A percentile compares a stretch with the other conserved stretches of the same genome.
These are phyloP conservation scores for Nannochloropsis gaditana DNA, from an alignment of 108 stramenopile genomes.

Conservation along the genomic window DNA sequence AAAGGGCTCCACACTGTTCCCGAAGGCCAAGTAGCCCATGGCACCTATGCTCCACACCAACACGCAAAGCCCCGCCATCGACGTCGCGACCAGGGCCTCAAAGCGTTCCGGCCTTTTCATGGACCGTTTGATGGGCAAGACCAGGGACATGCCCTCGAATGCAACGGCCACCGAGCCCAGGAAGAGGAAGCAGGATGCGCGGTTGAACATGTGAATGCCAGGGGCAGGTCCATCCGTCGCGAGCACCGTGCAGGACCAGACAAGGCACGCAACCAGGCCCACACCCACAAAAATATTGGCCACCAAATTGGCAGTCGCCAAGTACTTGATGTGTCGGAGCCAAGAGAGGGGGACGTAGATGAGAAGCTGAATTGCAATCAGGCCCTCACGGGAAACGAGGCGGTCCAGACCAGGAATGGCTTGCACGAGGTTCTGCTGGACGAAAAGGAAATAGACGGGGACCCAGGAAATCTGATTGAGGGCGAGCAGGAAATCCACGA, in stretches of 20 bases:
- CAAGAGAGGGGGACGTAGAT: conserved; percentile 4
- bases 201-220: conserved; percentile 5
- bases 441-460: not conserved
- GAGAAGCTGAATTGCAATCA: not conserved
- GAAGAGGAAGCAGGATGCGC: not conserved
- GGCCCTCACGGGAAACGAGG: not conserved
- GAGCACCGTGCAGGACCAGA: conserved; percentile 1
- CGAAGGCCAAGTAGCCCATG: not conserved
- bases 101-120: not conserved
- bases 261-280: not conserved
- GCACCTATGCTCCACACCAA: not conserved
- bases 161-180: not conserved
- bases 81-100: not conserved
- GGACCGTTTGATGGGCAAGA: not conserved
- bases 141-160: conserved; percentile 2
- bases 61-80: not conserved
- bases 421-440: not conserved
- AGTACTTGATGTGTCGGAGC: not conserved
- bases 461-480: conserved; percentile 1
- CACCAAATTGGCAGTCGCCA: not conserved
- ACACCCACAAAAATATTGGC: not conserved
- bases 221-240: not conserved
- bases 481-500: conserved; percentile 12
- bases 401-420: not conserved
- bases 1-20: conserved; percentile 17